These are phyloP conservation scores for Gnomoniopsis smithogilvyi DNA, from an alignment of 2,329 filamentous ascomycete genomes.

Conservation along the genomic window DNA sequence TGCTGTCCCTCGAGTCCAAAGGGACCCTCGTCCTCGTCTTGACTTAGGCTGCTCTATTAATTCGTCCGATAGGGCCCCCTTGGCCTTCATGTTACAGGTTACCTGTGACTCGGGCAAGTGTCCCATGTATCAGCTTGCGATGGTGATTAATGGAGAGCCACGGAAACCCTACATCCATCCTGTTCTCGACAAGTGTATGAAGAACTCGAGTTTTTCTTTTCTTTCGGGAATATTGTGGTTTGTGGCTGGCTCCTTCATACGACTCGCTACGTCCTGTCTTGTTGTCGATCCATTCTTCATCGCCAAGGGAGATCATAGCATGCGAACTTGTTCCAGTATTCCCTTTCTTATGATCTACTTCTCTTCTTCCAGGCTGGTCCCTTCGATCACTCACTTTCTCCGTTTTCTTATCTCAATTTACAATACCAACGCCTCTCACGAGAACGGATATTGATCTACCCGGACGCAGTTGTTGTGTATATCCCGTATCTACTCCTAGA, in stretches of 20 bases:
- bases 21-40: neutral
- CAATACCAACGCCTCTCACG: neutral
- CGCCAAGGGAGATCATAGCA: conserved; percentile 3
- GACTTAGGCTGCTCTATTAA: neutral
- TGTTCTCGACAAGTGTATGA: neutral
- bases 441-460: too few relatives aligned
- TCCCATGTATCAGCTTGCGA: neutral
- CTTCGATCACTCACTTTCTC: neutral
- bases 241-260: neutral
- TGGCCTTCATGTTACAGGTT: neutral
- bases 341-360: neutral
- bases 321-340: neutral
- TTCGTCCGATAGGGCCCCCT: neutral
- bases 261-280: neutral
- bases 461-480: too few relatives aligned
- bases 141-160: neutral
- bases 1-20: neutral
- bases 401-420: neutral
- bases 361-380: conserved; percentile 2
- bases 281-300: neutral
- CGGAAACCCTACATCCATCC: neutral
- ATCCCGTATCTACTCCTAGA: neutral
- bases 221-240: neutral
- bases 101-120: neutral
- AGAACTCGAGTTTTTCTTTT: neutral